phyloP scores from a whole-genome alignment of 352 stramenopile genomes.

The Pseudoperonospora humuli region DNA sequence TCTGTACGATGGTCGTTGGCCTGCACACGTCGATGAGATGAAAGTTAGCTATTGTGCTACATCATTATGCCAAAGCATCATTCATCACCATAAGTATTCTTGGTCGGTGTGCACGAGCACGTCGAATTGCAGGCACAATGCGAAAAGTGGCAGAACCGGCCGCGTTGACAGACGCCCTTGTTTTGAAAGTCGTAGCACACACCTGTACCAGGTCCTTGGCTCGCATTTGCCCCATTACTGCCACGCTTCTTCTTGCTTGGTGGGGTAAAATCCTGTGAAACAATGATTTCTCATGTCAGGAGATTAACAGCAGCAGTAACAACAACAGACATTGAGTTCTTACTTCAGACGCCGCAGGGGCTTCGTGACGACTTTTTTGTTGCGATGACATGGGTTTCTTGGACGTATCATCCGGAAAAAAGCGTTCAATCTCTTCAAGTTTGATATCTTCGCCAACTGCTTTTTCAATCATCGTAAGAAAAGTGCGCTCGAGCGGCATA shows the following conservation, averaged over 20 bases:
- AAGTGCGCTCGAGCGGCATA: conserved; percentile 56
- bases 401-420: conserved; percentile 59
- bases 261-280: conserved; percentile 43
- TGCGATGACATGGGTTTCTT: conserved; percentile 41
- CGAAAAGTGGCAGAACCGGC: conserved; percentile 80
- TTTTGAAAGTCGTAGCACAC: conserved; percentile 88
- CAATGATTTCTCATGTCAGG: not conserved
- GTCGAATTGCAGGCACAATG: conserved; percentile 84
- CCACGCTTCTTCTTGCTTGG: conserved; percentile 65
- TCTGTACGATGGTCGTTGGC: conserved; percentile 72
- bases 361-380: conserved; percentile 36
- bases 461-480: conserved; percentile 58
- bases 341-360: conserved; percentile 33
- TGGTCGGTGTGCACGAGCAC: conserved; percentile 68
- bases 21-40: conserved; percentile 19
- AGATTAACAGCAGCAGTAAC: not conserved
- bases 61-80: not conserved
- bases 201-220: conserved; percentile 47
- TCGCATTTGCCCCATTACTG: conserved; percentile 15
- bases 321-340: conserved; percentile 1
- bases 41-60: conserved; percentile 7
- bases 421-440: conserved; percentile 72
- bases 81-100: conserved; percentile 77
- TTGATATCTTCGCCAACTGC: conserved; percentile 67
- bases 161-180: conserved; percentile 79